Base-by-base conservation (phyloP, 2,329 filamentous ascomycete species). In the Aspergillus sp. region DNA sequence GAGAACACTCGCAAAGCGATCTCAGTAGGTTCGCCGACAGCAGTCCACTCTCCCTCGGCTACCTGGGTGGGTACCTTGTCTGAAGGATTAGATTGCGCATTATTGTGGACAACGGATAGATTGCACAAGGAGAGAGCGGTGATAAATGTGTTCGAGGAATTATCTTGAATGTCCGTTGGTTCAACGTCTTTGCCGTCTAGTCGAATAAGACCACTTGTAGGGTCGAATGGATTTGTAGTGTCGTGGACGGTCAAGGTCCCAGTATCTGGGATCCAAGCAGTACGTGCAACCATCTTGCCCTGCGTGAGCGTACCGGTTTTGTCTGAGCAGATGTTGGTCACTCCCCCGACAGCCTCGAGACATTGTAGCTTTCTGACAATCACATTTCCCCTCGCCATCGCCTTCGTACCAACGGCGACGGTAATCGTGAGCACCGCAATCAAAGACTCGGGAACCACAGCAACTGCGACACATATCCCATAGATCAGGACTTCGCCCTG, bases 1-100 rank as follows among this genome's bases (percentile, higher is more conserved):
- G 85, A 83, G 63, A 89, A 86, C 6, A 89, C 85, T 58, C 88
- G 84, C 3, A 89, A 80, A 5, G 86, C 86, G 57, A 88, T 86
- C 64, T 89, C 86, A 3, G 86, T 89, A 2, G 84, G 83, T 61
- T 87, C 84, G n/a, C 84, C 85, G 47, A 83, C 80, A 24, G 83
- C 80, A 51, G 81, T 79, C 85, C 85, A 87, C 5, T 66, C 64
- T 5, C 72, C 68, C 22, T 77, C 67, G 4, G 73, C 66, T 5
- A 46, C 46, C 20, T 40, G 37, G 9, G 33, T 24, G 17, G 54
- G 54, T 4, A 58, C 56, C 9, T 57, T 52, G 7, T 56, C 57
- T 15, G 55, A 54, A 7, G 51, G 6, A 34, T 3, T 6, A 13
- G 61, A 53, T 3, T 40, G 11, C 3, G 9, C 54, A 41, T 77